These are phyloP conservation scores for Phytophthora cactorum DNA, from an alignment of 352 stramenopile genomes.

Conservation along the genomic window DNA sequence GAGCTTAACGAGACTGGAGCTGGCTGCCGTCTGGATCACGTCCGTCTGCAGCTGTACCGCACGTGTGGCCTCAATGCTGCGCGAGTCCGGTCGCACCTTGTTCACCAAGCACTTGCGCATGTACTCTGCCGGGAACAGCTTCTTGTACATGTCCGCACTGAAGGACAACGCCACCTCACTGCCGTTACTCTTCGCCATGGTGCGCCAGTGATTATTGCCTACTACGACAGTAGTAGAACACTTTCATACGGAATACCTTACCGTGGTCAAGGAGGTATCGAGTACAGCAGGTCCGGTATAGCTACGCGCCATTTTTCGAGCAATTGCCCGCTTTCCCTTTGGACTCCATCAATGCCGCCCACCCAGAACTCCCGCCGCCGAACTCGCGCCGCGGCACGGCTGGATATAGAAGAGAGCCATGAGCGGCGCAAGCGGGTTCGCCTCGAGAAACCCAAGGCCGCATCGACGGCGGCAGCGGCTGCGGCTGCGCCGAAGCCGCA, in stretches of 20 bases:
- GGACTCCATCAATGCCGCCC: slow-evolving; percentile 5
- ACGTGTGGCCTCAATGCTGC: slow-evolving; percentile 50
- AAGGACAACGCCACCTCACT: slow-evolving; percentile 56
- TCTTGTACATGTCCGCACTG: slow-evolving; percentile 72
- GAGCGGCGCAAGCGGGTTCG: background rate
- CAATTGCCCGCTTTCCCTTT: slow-evolving; percentile 15
- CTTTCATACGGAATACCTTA: too few species aligned
- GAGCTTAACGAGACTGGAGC: slow-evolving; percentile 78
- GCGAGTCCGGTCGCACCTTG: slow-evolving; percentile 66
- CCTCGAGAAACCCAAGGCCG: background rate
- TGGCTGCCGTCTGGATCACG: slow-evolving; percentile 67
- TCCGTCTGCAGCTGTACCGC: slow-evolving; percentile 70
- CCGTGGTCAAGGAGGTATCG: too few species aligned
- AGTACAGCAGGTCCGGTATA: too few species aligned
- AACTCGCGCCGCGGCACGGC: background rate
- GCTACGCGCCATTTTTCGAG: slow-evolving; percentile 15
- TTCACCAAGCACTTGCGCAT: slow-evolving; percentile 65
- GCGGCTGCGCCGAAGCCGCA: background rate
- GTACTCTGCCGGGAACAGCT: slow-evolving; percentile 81
- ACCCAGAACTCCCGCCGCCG: slow-evolving; percentile 1
- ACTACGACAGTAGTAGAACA: too few species aligned
- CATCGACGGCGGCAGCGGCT: too few species aligned
- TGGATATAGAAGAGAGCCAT: background rate
- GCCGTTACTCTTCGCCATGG: slow-evolving; percentile 23
- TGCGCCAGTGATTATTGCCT: too few species aligned